These are phyloP conservation scores for Diaporthe caulivora DNA, from an alignment of 2,329 filamentous ascomycete genomes.

Conservation along the genomic window DNA sequence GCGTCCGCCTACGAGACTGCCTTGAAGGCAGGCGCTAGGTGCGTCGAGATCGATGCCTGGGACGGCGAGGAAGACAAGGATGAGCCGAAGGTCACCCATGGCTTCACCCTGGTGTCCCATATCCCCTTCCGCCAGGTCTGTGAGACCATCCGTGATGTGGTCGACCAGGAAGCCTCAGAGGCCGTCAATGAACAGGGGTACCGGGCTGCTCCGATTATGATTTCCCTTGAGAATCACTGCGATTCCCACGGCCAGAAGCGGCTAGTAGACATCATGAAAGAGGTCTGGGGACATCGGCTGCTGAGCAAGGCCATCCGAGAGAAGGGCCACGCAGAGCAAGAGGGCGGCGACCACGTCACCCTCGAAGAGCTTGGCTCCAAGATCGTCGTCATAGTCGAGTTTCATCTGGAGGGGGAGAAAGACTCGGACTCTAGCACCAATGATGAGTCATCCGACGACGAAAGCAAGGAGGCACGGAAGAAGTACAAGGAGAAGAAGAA, in stretches of 20 bases:
- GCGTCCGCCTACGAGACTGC: conserved; percentile 74
- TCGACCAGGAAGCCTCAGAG: conserved; percentile 68
- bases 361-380: conserved; percentile 72
- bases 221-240: conserved; percentile 79
- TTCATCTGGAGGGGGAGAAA: conserved; percentile 67
- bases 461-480: conserved; percentile 61
- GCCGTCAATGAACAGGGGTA: conserved; percentile 54
- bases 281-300: conserved; percentile 71
- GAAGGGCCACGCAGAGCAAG: conserved; percentile 68
- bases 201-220: conserved; percentile 67
- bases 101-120: conserved; percentile 75
- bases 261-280: conserved; percentile 74
- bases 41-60: conserved; percentile 82
- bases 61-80: conserved; percentile 70
- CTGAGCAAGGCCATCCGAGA: conserved; percentile 68
- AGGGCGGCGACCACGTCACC: conserved; percentile 66
- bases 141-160: conserved; percentile 72
- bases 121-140: conserved; percentile 75
- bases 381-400: conserved; percentile 77
- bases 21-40: conserved; percentile 72
- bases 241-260: conserved; percentile 68
- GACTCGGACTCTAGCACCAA: conserved; percentile 49
- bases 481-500: conserved; percentile 68
- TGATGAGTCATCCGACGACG: conserved; percentile 50
- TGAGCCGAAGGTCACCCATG: conserved; percentile 79